Base-by-base conservation (phyloP, 2,329 filamentous ascomycete species). In the Fusarium scirpi region DNA sequence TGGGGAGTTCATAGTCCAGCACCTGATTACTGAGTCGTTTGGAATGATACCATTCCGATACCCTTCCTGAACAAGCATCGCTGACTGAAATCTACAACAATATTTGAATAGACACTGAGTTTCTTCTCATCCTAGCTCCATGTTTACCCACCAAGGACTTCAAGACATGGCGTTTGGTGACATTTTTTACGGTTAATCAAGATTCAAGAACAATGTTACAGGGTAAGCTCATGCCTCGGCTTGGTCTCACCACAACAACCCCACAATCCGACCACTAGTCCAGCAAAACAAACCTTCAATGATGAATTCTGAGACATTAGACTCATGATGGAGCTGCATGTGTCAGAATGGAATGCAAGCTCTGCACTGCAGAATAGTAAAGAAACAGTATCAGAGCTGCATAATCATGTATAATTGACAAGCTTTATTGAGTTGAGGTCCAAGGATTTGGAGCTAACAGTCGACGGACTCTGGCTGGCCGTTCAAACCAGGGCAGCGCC, bases 371-470 rank as follows among this genome's bases (percentile, higher is more conserved):
- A 25, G 27, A 41, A n/a, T 27, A 8, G 15, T 24, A 40, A 20
- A 16, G 15, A 18, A 15, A 27, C 18, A 16, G 10, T 27, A 30
- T 10, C 12, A 38, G 44, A 61, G 54, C 38, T 25, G n/a, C 32
- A 40, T 51, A 13, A 15, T 20, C 20, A 65, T 20, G 20, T n/a
- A 54, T n/a, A 49, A 40, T 18, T 51, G 32, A 45, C 32, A 29
- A 47, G n/a, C 34, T 49, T 47, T 38, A 38, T n/a, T n/a, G 1
- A 38, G 34, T 10, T 27, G 25, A 45, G 49, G 32, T 56, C 49
- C 62, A 62, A 59, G 64, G 34, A 47, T 46, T 67, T 58, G 67
- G 67, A 45, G 27, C 53, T 52, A 56, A 53, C 52, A 56, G 45
- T 45, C n/a, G 25, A 20, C 18, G 15, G 40, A 38, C 30, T 38